These are phyloP conservation scores for Diaporthe eres DNA, from an alignment of 2,329 filamentous ascomycete species.

Conservation along the genomic window DNA sequence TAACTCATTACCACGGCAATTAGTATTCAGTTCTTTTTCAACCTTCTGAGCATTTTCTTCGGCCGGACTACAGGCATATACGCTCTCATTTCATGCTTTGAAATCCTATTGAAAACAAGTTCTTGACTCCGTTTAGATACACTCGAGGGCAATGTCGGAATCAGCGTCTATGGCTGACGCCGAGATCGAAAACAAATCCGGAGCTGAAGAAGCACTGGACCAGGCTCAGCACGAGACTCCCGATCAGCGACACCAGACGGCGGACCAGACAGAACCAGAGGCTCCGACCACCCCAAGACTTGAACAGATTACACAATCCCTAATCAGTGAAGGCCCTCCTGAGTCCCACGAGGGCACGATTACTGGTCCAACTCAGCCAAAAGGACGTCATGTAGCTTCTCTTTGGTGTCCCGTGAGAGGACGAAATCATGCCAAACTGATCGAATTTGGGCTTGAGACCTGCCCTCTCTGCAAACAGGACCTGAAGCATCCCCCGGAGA, in stretches of 20 bases:
- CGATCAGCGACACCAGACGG: not conserved
- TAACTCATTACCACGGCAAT: too few species aligned
- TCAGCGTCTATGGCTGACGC: not conserved
- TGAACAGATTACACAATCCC: not conserved
- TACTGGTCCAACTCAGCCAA: not conserved
- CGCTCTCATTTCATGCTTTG: not conserved
- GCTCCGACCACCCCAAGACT: not conserved
- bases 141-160: not conserved
- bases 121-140: not conserved
- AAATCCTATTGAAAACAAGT: not conserved
- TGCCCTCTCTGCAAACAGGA: not conserved
- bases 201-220: not conserved
- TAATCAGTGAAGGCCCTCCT: not conserved
- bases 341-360: not conserved
- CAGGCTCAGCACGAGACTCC: not conserved
- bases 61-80: not conserved
- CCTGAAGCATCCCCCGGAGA: not conserved
- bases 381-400: not conserved
- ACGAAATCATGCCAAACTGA: not conserved
- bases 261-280: not conserved
- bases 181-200: not conserved
- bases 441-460: not conserved
- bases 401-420: not conserved
- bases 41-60: fast-evolving
- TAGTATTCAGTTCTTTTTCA: not conserved